These are phyloP conservation scores for Xylariaceae sp. DNA, from an alignment of 2,329 filamentous ascomycete species.

Conservation along the genomic window DNA sequence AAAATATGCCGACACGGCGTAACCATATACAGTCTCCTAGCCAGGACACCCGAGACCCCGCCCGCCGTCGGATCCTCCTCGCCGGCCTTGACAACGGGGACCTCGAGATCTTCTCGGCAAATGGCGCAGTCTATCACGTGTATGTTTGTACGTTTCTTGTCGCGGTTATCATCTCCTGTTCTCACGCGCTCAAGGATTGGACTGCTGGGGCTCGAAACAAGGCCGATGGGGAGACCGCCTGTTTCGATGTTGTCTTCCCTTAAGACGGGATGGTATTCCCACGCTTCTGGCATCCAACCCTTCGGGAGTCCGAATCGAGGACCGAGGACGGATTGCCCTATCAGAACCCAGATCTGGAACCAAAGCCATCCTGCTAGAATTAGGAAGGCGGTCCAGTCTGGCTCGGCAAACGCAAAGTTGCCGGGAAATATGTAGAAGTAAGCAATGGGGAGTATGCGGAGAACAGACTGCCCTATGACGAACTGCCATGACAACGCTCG, in stretches of 20 bases:
- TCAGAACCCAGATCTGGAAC: slow-evolving; percentile 76
- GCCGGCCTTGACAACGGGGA: slow-evolving; percentile 67
- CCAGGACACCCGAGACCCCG: slow-evolving; percentile 64
- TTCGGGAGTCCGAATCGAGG: slow-evolving; percentile 79
- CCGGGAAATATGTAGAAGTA: slow-evolving; percentile 77
- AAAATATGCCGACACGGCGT: slow-evolving; percentile 96
- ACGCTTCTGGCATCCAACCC: slow-evolving; percentile 65
- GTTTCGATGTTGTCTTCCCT: slow-evolving; percentile 77
- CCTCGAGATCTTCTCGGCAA: slow-evolving; percentile 85
- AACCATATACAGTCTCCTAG: slow-evolving; percentile 86
- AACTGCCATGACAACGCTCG: slow-evolving; percentile 90
- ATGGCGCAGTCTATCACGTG: slow-evolving; percentile 85
- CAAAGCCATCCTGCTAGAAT: slow-evolving; percentile 74
- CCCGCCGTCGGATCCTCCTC: slow-evolving; percentile 45
- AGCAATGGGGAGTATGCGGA: slow-evolving; percentile 72
- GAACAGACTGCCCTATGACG: slow-evolving; percentile 72
- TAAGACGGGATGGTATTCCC: slow-evolving; percentile 91
- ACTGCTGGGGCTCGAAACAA: slow-evolving; percentile 40
- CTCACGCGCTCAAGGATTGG: slow-evolving; percentile 32
- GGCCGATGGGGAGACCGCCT: slow-evolving; percentile 73
- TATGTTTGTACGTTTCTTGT: slow-evolving; percentile 33
- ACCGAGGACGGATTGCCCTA: slow-evolving; percentile 76
- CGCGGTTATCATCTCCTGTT: slow-evolving; percentile 24
- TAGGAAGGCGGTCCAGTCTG: slow-evolving; percentile 60
- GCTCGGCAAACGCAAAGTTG: slow-evolving; percentile 75